Conservation (phyloP, 306 rosid genomes). For the Geum urbanum region DNA sequence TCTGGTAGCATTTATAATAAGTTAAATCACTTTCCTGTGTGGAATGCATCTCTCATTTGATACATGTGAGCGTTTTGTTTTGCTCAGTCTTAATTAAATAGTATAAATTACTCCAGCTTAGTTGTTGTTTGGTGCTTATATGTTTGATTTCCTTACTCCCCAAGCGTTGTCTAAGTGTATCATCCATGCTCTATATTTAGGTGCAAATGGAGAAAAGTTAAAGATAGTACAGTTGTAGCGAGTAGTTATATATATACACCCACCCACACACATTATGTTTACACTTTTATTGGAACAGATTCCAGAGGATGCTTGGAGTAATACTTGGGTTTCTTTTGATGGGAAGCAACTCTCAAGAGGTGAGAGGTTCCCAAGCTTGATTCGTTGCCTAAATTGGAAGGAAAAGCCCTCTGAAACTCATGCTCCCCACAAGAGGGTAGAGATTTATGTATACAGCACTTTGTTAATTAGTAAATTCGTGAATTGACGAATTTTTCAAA, state of each 20-base stretch:
- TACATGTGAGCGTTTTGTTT: neutral
- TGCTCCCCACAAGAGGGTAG: constrained; percentile 23
- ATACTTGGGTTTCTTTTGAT: constrained; percentile 96
- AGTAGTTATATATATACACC: neutral
- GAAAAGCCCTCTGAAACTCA: constrained; percentile 73
- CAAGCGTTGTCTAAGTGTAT: neutral
- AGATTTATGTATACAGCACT: constrained; percentile 2
- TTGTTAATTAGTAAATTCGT: too few species aligned
- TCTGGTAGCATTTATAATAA: neutral
- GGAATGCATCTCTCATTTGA: neutral
- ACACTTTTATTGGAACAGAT: constrained; percentile 47
- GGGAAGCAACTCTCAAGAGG: constrained; percentile 99
- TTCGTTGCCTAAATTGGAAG: constrained; percentile 98
- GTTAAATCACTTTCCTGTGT: constrained; percentile 4
- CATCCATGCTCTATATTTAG: neutral
- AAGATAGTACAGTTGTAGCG: neutral
- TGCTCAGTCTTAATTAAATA: constrained; percentile 11
- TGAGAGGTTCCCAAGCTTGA: constrained; percentile 97
- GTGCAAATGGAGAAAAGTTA: too few species aligned
- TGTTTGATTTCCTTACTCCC: neutral
- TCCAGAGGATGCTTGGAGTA: constrained; percentile 91
- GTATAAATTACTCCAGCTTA: neutral
- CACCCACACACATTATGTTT: too few species aligned
- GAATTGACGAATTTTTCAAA: too few species aligned
- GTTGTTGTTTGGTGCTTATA: neutral